Evolutionary conservation across 371 early-diverging fungal species (phyloP).

Genomic region (Haplosporangium sp.): DNA sequence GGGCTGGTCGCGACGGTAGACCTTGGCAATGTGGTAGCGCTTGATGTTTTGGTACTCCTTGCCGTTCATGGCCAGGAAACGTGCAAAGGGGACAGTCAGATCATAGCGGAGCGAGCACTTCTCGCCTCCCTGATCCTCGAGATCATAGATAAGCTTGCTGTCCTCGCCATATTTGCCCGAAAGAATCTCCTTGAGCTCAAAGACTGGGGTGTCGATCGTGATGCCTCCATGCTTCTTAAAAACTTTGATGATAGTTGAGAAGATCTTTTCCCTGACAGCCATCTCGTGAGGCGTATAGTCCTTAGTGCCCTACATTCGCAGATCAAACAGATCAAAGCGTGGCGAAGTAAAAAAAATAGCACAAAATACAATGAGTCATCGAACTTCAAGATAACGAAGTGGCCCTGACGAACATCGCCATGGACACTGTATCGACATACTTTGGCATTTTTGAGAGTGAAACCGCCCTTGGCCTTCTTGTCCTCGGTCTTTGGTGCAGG

Average conservation of each 20-base stretch:
- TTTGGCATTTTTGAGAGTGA: slow-evolving; percentile 81
- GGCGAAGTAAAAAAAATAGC: slow-evolving; percentile 2
- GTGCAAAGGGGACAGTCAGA: slow-evolving; percentile 99
- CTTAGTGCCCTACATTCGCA: slow-evolving; percentile 86
- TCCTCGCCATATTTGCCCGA: slow-evolving; percentile 99
- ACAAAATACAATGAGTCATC: slow-evolving; percentile 4
- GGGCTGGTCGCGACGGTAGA: slow-evolving; percentile 99
- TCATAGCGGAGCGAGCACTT: slow-evolving; percentile 98
- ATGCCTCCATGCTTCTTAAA: slow-evolving; percentile 98
- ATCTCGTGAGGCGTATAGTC: slow-evolving; percentile 97
- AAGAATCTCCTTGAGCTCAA: slow-evolving; percentile 98
- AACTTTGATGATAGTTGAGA: slow-evolving; percentile 83
- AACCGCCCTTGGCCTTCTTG: slow-evolving; percentile 56
- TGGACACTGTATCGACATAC: slow-evolving; percentile 44
- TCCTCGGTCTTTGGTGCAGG: slow-evolving; percentile 33
- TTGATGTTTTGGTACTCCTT: slow-evolving; percentile 89
- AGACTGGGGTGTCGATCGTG: slow-evolving; percentile 99
- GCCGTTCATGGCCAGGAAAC: slow-evolving; percentile 96
- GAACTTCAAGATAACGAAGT: neutral
- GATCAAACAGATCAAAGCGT: neutral
- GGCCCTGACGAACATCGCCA: neutral
- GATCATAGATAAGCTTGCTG: slow-evolving; percentile 98
- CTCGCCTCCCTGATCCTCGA: slow-evolving; percentile 99
- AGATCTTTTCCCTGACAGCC: slow-evolving; percentile 93
- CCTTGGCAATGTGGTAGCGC: slow-evolving; percentile 99